Conservation (phyloP, 2,329 filamentous ascomycete species). For the Fusarium piperis region DNA sequence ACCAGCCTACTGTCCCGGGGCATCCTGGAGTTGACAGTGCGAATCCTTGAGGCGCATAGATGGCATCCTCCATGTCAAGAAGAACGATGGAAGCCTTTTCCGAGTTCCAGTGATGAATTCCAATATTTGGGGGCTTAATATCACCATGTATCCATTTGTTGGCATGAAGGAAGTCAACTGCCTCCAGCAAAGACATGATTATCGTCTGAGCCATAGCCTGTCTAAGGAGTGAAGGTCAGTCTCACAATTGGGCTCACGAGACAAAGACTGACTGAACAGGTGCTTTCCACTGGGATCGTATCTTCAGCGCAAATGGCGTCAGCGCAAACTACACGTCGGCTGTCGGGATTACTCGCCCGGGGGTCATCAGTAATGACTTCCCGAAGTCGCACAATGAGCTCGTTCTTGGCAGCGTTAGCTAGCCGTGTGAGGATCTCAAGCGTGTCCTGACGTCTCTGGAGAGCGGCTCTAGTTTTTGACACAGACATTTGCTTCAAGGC, state of each 20-base stretch:
- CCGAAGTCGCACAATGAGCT: not conserved
- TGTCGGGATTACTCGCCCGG: not conserved
- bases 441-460: not conserved
- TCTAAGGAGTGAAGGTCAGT: not conserved
- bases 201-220: not conserved
- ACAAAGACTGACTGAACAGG: not conserved
- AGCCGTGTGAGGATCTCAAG: not conserved
- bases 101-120: not conserved
- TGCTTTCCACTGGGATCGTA: not conserved
- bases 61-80: not conserved
- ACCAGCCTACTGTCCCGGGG: not conserved
- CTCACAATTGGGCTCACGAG: too few species aligned
- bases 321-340: not conserved
- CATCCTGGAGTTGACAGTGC: not conserved
- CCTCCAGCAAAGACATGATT: not conserved
- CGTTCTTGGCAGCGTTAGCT: not conserved
- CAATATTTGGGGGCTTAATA: not conserved
- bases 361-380: not conserved
- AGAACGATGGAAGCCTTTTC: not conserved
- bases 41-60: not conserved
- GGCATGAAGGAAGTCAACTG: not conserved
- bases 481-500: not conserved
- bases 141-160: not conserved
- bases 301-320: not conserved
- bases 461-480: not conserved